Conservation (phyloP, 108 stramenopile genomes). For the Cylindrotheca fusiformis region DNA sequence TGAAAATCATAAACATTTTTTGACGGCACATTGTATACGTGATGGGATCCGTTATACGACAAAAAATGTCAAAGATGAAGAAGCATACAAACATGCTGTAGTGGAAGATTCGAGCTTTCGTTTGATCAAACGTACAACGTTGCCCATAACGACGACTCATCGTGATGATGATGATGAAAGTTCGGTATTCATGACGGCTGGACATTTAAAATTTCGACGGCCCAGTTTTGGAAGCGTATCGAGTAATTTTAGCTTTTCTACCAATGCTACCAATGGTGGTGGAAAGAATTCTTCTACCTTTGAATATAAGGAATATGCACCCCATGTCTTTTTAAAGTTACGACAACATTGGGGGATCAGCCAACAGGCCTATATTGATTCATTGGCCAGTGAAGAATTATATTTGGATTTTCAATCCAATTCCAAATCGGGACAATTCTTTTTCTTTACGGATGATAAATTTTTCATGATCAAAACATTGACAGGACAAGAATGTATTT, state of each 20-base stretch:
- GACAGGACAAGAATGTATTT: background rate
- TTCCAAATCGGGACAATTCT: constrained; percentile 2
- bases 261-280: background rate
- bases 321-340: background rate
- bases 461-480: constrained; percentile 2
- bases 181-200: too few species aligned
- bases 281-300: background rate
- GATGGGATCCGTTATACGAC: background rate
- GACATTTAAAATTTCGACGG: too few species aligned
- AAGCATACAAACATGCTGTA: background rate
- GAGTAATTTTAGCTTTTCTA: background rate
- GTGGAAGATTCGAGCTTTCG: background rate
- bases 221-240: too few species aligned
- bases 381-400: background rate
- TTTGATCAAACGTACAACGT: background rate
- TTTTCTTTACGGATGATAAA: background rate
- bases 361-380: background rate
- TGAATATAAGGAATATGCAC: background rate
- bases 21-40: background rate
- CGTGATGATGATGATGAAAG: background rate
- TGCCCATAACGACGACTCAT: background rate
- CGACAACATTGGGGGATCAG: background rate
- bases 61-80: background rate
- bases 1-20: background rate
- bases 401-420: constrained; percentile 2